Evolutionary conservation across 163 green algal species (phyloP), one percentile per base, ranked within the genome.

Genomic region (Scenedesmus sp.): DNA sequence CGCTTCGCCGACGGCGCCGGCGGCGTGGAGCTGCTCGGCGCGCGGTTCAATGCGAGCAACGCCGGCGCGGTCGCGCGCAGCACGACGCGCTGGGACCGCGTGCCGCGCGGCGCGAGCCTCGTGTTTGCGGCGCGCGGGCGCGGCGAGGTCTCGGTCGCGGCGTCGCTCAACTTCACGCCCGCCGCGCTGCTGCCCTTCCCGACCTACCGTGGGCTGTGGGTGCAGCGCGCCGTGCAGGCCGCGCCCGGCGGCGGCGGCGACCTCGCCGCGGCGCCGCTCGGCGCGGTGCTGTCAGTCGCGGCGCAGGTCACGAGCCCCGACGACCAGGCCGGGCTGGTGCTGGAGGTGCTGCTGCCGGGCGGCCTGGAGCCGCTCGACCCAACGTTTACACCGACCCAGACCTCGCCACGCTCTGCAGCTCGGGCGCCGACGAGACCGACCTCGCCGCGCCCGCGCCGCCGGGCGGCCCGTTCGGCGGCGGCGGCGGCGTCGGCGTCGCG

Each of bases 311-410:
- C 71, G 1, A 80, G 58, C 50, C 71, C 71, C 1, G 71, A 80
- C 14, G 71, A 80, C 15, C 58, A 72, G 71, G 63, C 58, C 14
- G 60, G 69, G 29, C 58, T 80, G 31, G 80, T 75, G 33, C 62
- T 90, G 34, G 69, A 82, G 66, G 83, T 85, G 2, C 50, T 88
- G 70, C 84, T 90, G 83, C 85, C 87, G 2, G 88, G 58, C 2
- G 88, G 88, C n/a, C 72, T 91, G 63, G 86, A 91, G 56, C 85
- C 86, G 34, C 48, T 93, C 10, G 87, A 93, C 72, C 84, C 87
- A 85, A 85, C 60, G n/a, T 88, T 0, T 77, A 56, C 64, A 48
- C 36, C 15, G 63, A 69, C 17, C 1, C 42, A n/a, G 75, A 77
- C 26, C 24, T 39, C 18, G 64, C 64, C 28, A 64, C 75, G 1